Conservation (phyloP, 139 green algal species). For the Gonium pectorale region DNA sequence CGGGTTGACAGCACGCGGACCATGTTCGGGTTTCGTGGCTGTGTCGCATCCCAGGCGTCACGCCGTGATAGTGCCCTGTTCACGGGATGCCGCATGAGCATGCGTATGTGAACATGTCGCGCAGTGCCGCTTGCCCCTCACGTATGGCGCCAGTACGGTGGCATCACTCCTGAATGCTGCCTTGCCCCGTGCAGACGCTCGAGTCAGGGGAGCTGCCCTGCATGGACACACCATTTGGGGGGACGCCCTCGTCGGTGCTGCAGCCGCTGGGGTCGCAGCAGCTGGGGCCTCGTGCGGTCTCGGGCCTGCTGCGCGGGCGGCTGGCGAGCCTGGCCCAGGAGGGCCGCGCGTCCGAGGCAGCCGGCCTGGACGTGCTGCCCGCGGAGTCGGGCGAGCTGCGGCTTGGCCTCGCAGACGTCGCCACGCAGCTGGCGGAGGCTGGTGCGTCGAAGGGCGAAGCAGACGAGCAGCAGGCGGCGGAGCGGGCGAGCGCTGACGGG, state of each 20-base stretch:
- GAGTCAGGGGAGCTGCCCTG: conserved; percentile 33
- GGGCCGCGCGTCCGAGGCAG: background rate
- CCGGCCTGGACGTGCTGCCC: background rate
- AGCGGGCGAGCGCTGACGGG: no score
- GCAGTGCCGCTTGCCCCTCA: no score
- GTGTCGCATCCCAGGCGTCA: no score
- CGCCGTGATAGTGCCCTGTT: no score
- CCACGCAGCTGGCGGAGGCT: background rate
- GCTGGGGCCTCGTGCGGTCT: no score
- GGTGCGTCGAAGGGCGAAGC: background rate
- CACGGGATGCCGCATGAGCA: no score
- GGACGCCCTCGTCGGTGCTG: conserved; percentile 26
- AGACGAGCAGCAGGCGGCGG: background rate
- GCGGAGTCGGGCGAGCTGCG: conserved; percentile 33
- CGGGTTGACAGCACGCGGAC: no score
- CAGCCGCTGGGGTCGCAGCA: background rate
- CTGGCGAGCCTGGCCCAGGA: no score
- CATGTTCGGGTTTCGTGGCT: no score
- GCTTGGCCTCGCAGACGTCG: background rate
- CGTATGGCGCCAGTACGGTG: background rate
- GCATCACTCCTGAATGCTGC: background rate
- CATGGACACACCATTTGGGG: background rate
- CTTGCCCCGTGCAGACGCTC: conserved; percentile 6
- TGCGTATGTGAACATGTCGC: no score
- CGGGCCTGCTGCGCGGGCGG: no score